phyloP scores from a whole-genome alignment of 257 asterid species.

The Rhazya stricta region DNA sequence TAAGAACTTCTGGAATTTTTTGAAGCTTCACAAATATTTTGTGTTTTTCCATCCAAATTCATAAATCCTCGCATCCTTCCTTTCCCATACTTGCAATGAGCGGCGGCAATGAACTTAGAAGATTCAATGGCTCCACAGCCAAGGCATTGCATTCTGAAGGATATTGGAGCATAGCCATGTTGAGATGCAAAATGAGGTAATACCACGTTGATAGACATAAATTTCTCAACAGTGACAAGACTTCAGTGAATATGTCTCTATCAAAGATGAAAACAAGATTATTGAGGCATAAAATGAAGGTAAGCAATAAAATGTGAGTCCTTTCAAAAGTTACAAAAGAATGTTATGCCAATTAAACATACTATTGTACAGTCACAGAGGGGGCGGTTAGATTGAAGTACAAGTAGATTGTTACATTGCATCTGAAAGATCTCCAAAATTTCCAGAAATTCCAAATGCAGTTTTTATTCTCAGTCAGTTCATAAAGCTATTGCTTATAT shows the following conservation, averaged over 20 bases:
- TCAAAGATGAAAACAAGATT: neutral
- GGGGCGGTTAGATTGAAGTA: neutral
- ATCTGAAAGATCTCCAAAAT: neutral
- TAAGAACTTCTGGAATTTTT: conserved; percentile 22
- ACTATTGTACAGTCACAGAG: neutral
- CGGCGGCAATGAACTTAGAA: conserved; percentile 30
- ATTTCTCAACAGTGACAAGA: neutral
- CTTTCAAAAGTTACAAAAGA: neutral
- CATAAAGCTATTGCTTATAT: neutral
- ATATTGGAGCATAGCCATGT: conserved; percentile 43
- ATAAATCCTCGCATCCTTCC: conserved; percentile 26
- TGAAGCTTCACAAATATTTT: conserved; percentile 11
- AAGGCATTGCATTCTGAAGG: conserved; percentile 33
- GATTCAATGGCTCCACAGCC: conserved; percentile 33
- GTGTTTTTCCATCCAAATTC: conserved; percentile 25
- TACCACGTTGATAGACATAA: conserved; percentile 17
- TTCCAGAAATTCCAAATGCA: neutral
- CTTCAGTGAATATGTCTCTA: neutral
- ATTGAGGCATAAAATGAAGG: conserved; percentile 1
- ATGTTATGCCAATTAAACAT: neutral
- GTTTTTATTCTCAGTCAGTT: neutral
- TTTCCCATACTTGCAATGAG: conserved; percentile 21
- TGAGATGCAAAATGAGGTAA: conserved; percentile 15
- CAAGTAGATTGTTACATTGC: neutral
- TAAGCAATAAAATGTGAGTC: neutral